Base-by-base conservation (phyloP, 2,329 filamentous ascomycete genomes). In the Pyricularia sp. region DNA sequence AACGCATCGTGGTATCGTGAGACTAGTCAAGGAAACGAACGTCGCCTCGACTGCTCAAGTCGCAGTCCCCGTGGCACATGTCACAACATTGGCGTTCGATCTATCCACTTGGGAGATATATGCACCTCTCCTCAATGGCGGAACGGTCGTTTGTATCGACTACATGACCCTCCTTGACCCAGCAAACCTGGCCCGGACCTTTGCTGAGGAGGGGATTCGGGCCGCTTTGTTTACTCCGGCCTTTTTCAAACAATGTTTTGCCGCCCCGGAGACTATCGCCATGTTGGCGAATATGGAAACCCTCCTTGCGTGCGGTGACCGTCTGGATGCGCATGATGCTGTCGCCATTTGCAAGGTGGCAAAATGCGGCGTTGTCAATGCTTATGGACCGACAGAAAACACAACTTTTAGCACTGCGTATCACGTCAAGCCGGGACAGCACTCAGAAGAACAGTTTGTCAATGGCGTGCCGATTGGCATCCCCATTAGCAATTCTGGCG, bases 1-100 rank as follows among this genome's bases (percentile, higher is more conserved):
- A 26, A 82, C 81, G 23, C 86, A 89, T 70, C 75, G 75, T 50
- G 85, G 86, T 71, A 83, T 87, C 7, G 20, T 65, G 11, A 30
- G 64, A 20, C 17, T 65, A 2, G 64, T 65, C 5, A 65, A 65
- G 20, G 64, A 64, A 12, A 65, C 20, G 1, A 65, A 65, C 6
- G n/a, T 65, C 28, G 20, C 33, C 3, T n/a, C 25, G 4, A 3
- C 7, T 5, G 17, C 20, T 12, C 20, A 23, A 3, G 30, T 11
- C 20, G 26, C 64, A 10, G 17, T 23, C 17, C 12, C 64, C 5
- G 64, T 65, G 64, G 64, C 64, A 2, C 28, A 65, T 14, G 28
- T 65, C n/a, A 12, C 9, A 65, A 30, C 11, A 30, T 65, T 10
- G n/a, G n/a, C 28, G 9, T 65, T 65, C 20, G 64, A 65, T 12